Evolutionary conservation across 2,329 filamentous ascomycete genomes (phyloP).

Genomic region (Mollisia scopiformis): DNA sequence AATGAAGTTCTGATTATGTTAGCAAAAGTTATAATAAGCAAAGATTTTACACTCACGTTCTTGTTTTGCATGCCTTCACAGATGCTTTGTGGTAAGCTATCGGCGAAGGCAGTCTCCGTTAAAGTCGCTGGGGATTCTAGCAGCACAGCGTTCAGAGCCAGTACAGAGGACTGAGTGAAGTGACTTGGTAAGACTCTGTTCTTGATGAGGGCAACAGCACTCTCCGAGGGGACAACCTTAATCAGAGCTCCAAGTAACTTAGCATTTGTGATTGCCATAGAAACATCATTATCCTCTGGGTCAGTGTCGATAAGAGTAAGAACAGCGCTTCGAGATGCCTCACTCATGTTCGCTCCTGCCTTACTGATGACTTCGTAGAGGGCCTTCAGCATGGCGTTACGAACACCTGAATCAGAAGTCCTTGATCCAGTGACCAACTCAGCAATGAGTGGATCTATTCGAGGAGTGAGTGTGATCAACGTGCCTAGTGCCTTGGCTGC

Average conservation of each 20-base stretch:
- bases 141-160: slow-evolving; percentile 87
- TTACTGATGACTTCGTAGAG: slow-evolving; percentile 96
- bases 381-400: slow-evolving; percentile 95
- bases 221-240: slow-evolving; percentile 78
- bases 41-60: slow-evolving; percentile 58
- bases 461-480: slow-evolving; percentile 91
- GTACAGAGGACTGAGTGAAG: slow-evolving; percentile 76
- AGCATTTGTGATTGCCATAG: slow-evolving; percentile 87
- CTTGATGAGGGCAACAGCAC: slow-evolving; percentile 61
- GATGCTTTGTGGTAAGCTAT: slow-evolving; percentile 77
- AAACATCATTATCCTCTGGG: slow-evolving; percentile 71
- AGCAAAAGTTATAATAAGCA: slow-evolving; percentile 18
- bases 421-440: slow-evolving; percentile 96
- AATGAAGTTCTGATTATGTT: slow-evolving; percentile 67
- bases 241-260: slow-evolving; percentile 88
- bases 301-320: slow-evolving; percentile 88
- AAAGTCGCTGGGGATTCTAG: slow-evolving; percentile 77
- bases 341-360: slow-evolving; percentile 92
- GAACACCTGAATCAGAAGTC: slow-evolving; percentile 84
- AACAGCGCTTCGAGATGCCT: slow-evolving; percentile 83
- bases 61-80: slow-evolving; percentile 78
- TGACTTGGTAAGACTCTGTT: slow-evolving; percentile 79
- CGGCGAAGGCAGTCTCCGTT: slow-evolving; percentile 64
- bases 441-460: slow-evolving; percentile 89
- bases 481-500: slow-evolving; percentile 95